Evolutionary conservation across 495 filamentous ascomycete species (phyloP), one percentile per base, ranked within the genome.

Genomic region (Poronia punctata): DNA sequence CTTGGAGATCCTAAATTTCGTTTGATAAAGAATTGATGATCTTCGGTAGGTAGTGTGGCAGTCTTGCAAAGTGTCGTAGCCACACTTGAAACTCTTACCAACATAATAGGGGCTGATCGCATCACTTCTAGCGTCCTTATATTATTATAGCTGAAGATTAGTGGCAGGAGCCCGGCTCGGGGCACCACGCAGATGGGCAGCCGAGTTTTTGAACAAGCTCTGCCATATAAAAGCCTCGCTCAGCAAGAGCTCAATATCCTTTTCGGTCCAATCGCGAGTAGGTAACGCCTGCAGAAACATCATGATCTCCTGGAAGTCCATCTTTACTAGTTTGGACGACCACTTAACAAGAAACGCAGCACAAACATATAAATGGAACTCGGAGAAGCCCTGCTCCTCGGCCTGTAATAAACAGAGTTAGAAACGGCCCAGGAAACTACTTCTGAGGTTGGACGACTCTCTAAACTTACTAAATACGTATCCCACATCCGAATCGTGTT

Each of bases 401-500:
- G 92, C 87, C 89, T 95, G 40, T n/a, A n/a, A n/a, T n/a, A n/a
- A n/a, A n/a, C n/a, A n/a, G n/a, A n/a, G n/a, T n/a, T n/a, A n/a
- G n/a, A n/a, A n/a, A n/a, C n/a, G n/a, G n/a, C n/a, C n/a, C n/a
- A n/a, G n/a, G n/a, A n/a, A n/a, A n/a, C n/a, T n/a, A n/a, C n/a
- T n/a, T n/a, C n/a, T n/a, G n/a, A n/a, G n/a, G n/a, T n/a, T n/a
- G n/a, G n/a, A n/a, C n/a, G n/a, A n/a, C n/a, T n/a, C n/a, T n/a
- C n/a, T n/a, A n/a, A n/a, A 27, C 79, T 52, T 66, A 94, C 88
- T 72, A 98, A 78, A 63, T 98, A 98, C 8, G 92, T 98, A 66
- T 98, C 92, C 92, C 92, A 98, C 92, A 98, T 98, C 46, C 92
- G 71, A 49, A 97, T 95, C 1, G 86, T 95, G 53, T 95, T 96